Percentiles rank a stretch among this genome's conserved stretches.
These are phyloP conservation scores for Aspergillus sp. DNA, from an alignment of 2,329 filamentous ascomycete species.

Conservation along the genomic window DNA sequence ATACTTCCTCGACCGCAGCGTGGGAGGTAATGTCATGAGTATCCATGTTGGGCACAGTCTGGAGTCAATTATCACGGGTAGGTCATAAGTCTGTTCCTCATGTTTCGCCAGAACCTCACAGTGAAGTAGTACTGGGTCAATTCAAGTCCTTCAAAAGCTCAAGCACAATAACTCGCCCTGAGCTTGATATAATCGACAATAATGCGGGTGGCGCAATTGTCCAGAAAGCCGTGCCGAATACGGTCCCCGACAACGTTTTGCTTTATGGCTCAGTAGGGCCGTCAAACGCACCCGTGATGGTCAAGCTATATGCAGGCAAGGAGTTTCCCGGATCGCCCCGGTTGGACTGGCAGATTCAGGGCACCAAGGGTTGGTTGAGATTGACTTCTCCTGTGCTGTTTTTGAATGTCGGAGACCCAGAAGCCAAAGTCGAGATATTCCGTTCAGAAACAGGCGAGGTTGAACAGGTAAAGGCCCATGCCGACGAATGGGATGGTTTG, in stretches of 20 bases:
- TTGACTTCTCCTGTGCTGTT: slow-evolving; percentile 31
- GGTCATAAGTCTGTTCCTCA: not conserved
- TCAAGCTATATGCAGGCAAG: slow-evolving; percentile 50
- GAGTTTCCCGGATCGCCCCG: slow-evolving; percentile 20
- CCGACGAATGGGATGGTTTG: slow-evolving; percentile 48
- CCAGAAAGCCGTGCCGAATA: not conserved
- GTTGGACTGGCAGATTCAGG: slow-evolving; percentile 25
- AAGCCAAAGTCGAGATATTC: slow-evolving; percentile 51
- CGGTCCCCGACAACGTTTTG: slow-evolving; percentile 6
- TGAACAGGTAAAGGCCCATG: slow-evolving; percentile 36
- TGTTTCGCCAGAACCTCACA: not conserved
- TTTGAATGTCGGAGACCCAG: slow-evolving; percentile 36
- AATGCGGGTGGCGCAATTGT: not conserved
- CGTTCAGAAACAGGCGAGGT: slow-evolving; percentile 48
- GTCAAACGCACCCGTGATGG: slow-evolving; percentile 27
- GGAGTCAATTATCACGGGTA: slow-evolving; percentile 3
- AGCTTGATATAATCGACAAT: slow-evolving; percentile 4
- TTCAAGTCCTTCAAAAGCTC: slow-evolving; percentile 2
- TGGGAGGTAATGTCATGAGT: slow-evolving; percentile 10
- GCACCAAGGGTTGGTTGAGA: slow-evolving; percentile 39
- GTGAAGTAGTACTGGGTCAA: not conserved
- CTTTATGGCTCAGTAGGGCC: slow-evolving; percentile 14
- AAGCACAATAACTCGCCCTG: slow-evolving; percentile 3
- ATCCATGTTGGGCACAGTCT: slow-evolving; percentile 10
- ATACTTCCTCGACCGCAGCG: slow-evolving; percentile 12